Percentiles rank a stretch among this genome's conserved stretches.
These are phyloP conservation scores for Suillus clintonianus DNA, from an alignment of 768 basidiomycete species.

Conservation along the genomic window DNA sequence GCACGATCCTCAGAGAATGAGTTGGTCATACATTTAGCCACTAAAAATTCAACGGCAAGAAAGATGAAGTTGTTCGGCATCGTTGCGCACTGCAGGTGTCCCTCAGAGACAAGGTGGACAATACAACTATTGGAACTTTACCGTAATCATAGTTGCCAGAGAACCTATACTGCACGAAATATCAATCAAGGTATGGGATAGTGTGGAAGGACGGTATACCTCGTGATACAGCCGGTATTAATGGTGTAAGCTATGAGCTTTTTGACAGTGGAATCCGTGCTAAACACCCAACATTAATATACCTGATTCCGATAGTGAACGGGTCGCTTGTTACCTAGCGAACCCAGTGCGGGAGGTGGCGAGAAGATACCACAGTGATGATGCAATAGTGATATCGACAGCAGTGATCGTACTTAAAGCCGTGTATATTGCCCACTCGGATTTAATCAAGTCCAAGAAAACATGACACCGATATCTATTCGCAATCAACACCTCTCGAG, in stretches of 20 bases:
- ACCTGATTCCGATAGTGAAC: background rate
- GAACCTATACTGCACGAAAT: constrained; percentile 1
- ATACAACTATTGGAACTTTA: background rate
- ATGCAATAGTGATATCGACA: background rate
- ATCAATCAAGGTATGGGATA: background rate
- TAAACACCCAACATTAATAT: background rate
- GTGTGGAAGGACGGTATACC: background rate
- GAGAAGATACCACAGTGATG: background rate
- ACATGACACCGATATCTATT: background rate
- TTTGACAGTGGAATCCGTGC: background rate
- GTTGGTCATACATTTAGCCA: background rate
- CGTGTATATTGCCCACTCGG: background rate
- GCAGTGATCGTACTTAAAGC: background rate
- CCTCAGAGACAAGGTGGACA: background rate
- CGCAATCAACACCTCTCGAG: background rate
- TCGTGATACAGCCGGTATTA: background rate
- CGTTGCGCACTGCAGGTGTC: background rate
- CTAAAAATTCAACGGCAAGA: background rate
- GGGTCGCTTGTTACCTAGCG: background rate
- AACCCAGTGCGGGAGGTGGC: background rate
- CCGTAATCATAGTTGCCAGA: background rate
- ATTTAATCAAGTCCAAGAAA: background rate
- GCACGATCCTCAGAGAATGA: background rate
- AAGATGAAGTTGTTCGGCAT: background rate
- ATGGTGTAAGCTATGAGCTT: background rate